Evolutionary conservation across 306 rosid genomes (phyloP).

Genomic region (Myrica gale): DNA sequence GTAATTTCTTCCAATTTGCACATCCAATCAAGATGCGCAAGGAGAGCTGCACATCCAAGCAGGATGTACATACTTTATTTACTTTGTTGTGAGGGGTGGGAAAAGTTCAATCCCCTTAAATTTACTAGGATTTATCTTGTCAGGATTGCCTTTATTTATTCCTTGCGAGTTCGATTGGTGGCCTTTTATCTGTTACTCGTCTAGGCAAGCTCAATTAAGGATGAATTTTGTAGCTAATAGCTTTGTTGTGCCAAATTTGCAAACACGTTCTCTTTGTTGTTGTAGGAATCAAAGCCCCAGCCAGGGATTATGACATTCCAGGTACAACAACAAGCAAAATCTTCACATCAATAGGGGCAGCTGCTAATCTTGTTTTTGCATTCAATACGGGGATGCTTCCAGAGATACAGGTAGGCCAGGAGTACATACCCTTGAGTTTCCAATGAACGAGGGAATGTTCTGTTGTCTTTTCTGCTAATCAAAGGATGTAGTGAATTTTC

Average conservation of each 20-base stretch:
- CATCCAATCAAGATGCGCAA: not conserved
- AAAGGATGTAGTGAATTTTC: too few relatives aligned
- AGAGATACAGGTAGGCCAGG: conserved; percentile 76
- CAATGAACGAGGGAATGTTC: not conserved
- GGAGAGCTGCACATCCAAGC: not conserved
- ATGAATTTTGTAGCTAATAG: not conserved
- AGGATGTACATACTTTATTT: not conserved
- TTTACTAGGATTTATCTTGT: not conserved
- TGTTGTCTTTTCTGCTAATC: not conserved
- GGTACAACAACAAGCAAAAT: conserved; percentile 65
- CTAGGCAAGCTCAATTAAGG: not conserved
- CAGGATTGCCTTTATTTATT: not conserved
- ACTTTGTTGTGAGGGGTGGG: not conserved
- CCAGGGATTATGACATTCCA: conserved; percentile 73
- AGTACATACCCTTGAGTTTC: conserved; percentile 14
- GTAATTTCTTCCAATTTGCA: too few relatives aligned
- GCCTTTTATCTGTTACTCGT: not conserved
- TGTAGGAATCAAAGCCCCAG: conserved; percentile 67
- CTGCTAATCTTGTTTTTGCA: conserved; percentile 90
- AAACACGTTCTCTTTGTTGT: not conserved
- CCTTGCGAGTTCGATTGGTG: not conserved
- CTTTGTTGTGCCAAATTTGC: not conserved
- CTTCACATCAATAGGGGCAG: conserved; percentile 78
- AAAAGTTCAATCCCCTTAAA: not conserved
- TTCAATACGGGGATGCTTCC: conserved; percentile 99